Conservation (phyloP, 441 rosid species). For the Gossypium aridum region DNA sequence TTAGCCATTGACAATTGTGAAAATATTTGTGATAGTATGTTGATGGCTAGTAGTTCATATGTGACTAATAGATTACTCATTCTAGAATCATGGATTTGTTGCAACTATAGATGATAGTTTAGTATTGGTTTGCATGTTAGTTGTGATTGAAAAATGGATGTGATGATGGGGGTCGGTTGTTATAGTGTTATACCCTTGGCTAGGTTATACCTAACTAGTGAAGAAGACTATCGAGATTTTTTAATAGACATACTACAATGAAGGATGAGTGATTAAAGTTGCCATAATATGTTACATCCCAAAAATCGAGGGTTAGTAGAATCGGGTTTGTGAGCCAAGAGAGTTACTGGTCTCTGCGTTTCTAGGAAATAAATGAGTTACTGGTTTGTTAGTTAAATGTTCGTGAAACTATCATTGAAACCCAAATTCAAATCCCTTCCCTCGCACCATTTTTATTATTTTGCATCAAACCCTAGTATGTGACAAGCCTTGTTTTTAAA, state of each 20-base stretch:
- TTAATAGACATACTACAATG: too few species aligned
- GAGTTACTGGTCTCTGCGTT: background rate
- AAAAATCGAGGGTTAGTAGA: background rate
- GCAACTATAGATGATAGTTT: background rate
- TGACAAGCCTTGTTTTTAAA: background rate
- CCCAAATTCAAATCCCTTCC: background rate
- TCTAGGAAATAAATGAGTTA: background rate
- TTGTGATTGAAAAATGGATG: background rate
- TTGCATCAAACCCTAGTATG: background rate
- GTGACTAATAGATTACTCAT: background rate
- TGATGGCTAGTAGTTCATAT: background rate
- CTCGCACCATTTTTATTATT: background rate
- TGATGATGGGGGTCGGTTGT: background rate
- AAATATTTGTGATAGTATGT: background rate
- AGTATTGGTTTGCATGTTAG: background rate
- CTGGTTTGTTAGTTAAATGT: background rate
- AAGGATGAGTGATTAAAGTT: background rate
- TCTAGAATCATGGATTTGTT: background rate
- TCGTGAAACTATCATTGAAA: background rate
- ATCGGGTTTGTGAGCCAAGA: background rate
- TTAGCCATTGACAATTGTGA: background rate
- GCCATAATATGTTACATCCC: background rate
- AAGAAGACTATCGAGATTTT: background rate
- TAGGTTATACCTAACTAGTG: background rate
- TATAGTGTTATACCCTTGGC: background rate